Evolutionary conservation across 192 early-diverging fungal genomes (phyloP).

Genomic region (Lunasporangiospora selenospora): DNA sequence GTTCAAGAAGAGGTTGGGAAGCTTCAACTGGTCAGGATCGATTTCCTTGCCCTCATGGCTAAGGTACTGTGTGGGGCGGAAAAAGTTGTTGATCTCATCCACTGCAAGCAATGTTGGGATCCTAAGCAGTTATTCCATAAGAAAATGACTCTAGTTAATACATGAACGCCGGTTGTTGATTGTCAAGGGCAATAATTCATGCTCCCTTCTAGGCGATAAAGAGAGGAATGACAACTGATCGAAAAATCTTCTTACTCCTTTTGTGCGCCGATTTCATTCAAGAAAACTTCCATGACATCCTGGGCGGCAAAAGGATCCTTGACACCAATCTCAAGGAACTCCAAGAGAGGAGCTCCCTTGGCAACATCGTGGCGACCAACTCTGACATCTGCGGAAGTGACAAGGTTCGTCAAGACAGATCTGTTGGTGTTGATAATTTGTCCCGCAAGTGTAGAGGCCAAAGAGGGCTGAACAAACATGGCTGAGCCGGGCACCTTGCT

Average conservation of each 20-base stretch:
- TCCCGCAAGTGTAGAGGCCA: slow-evolving; percentile 42
- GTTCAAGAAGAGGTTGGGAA: slow-evolving; percentile 55
- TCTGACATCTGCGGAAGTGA: slow-evolving; percentile 11
- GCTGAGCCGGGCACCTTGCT: slow-evolving; percentile 33
- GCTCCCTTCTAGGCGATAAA: too few species aligned
- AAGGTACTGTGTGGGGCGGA: slow-evolving; percentile 52
- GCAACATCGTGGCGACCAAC: slow-evolving; percentile 46
- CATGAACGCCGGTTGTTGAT: not conserved
- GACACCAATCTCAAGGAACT: slow-evolving; percentile 51
- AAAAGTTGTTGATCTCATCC: slow-evolving; percentile 60
- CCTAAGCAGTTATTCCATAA: slow-evolving; percentile 14
- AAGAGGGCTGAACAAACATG: slow-evolving; percentile 54
- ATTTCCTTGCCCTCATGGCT: slow-evolving; percentile 47
- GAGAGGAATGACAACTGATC: too few species aligned
- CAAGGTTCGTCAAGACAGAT: slow-evolving; percentile 33
- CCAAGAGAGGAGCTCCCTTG: slow-evolving; percentile 33
- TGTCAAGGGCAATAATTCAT: too few species aligned
- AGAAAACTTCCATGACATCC: slow-evolving; percentile 52
- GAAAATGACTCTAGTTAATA: not conserved
- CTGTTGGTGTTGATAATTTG: slow-evolving; percentile 52
- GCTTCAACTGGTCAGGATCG: slow-evolving; percentile 46
- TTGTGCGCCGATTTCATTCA: slow-evolving; percentile 51
- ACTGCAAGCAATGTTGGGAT: slow-evolving; percentile 58
- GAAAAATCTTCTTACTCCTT: slow-evolving; percentile 29
- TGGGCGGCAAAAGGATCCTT: slow-evolving; percentile 50